Evolutionary conservation across 2,329 filamentous ascomycete genomes (phyloP).

Genomic region (Fusarium scirpi): DNA sequence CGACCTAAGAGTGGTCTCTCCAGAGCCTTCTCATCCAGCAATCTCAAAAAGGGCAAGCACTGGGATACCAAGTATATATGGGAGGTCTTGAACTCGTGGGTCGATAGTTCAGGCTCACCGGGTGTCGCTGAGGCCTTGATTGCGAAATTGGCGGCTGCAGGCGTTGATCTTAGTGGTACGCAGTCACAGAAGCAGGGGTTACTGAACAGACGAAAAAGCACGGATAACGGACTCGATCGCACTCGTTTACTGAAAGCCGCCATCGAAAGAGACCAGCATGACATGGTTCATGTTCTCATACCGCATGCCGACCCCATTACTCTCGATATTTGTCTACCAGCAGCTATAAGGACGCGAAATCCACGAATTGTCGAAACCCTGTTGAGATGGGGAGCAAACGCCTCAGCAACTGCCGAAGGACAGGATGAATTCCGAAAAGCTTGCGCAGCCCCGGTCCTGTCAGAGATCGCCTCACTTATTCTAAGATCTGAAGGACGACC

Average conservation of each 20-base stretch:
- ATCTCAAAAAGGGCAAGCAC: conserved; percentile 60
- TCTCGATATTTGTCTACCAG: conserved; percentile 62
- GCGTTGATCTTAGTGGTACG: conserved; percentile 63
- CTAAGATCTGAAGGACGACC: conserved; percentile 64
- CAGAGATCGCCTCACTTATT: conserved; percentile 61
- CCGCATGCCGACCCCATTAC: conserved; percentile 64
- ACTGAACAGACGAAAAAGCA: conserved; percentile 61
- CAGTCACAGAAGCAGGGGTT: conserved; percentile 62
- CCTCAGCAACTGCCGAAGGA: conserved; percentile 60
- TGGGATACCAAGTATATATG: conserved; percentile 67
- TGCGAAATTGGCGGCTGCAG: conserved; percentile 60
- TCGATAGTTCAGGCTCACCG: conserved; percentile 62
- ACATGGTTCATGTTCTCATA: conserved; percentile 66
- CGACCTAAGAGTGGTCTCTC: conserved; percentile 57
- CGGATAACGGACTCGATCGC: conserved; percentile 62
- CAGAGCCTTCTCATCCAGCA: conserved; percentile 53
- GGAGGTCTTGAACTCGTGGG: conserved; percentile 62
- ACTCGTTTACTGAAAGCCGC: conserved; percentile 64
- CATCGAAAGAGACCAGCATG: conserved; percentile 61
- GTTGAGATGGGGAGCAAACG: conserved; percentile 63
- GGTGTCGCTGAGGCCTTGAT: conserved; percentile 69
- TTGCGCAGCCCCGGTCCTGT: conserved; percentile 60
- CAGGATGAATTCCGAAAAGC: conserved; percentile 66
- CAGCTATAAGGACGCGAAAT: conserved; percentile 61
- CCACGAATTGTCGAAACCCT: conserved; percentile 60